Evolutionary conservation across 140 eudicot genomes (phyloP), one percentile per base, ranked within the genome.

Genomic region (Senecio squalidus): DNA sequence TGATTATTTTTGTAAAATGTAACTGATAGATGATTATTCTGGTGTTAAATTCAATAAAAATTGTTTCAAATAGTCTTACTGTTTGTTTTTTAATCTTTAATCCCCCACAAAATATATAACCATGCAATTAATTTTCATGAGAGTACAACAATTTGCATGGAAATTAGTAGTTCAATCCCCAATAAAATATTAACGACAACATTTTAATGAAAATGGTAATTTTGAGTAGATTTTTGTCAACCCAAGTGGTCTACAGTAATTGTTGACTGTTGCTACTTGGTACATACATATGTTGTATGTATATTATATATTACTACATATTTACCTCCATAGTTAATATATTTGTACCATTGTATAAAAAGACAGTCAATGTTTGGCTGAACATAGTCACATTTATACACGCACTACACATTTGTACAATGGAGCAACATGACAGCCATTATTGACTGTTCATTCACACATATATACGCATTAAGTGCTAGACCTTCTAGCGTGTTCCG

Each of bases 371-470:
- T 66, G 44, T 26, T 31, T 39, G 25, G 21, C 8, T 33, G 62
- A 44, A 17, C 49, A 63, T 9, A 4, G 26, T 50, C 15, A 39
- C 31, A 59, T 41, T n/a, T 14, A 21, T 20, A 59, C 44, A 69
- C 62, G 40, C 56, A 69, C 39, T 27, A 39, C 27, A 38, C 60
- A 14, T 2, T 60, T 69, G 68, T 60, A 38, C 63, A 51, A 60
- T 13, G 57, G 55, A 47, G 39, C 58, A 67, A 44, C 51, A 33
- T 31, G 57, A 60, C 55, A 40, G 64, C 6, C 49, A 41, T 45
- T 53, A 36, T 61, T 70, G 64, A 61, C 70, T 26, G 57, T 70
- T 61, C 64, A 70, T 53, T 51, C 57, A 13, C 45, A 14, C 0
- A 15, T 15, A 14, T 26, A 65, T 13, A 22, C 24, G 62, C 67